Evolutionary conservation across 2,329 filamentous ascomycete species (phyloP), one percentile per base, ranked within the genome.

Genomic region (Colletotrichum spinosum): DNA sequence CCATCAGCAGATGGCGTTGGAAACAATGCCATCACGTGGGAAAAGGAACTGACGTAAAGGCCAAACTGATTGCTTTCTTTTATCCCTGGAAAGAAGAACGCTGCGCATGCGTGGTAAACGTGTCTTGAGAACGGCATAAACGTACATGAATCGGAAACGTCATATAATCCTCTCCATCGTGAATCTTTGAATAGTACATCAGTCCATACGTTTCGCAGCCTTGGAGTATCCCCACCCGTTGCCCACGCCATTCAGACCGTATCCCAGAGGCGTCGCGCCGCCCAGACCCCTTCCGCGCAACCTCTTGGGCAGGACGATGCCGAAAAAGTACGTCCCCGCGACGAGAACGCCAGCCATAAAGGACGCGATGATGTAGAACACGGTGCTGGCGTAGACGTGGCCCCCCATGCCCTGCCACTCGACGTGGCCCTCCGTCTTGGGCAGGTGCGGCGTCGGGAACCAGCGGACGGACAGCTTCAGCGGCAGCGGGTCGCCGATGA

Each of bases 401-500:
- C 87, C 86, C 13, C 88, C 87, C 77, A 90, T 83, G 4, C 88
- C 88, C 65, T 85, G 82, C 88, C 88, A 90, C 76, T 89, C 86
- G 6, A 90, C 86, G 67, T 80, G 82, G 10, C 88, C 88, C 75
- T 89, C 88, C n/a, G 83, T 87, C 75, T 85, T 86, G 68, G 92
- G 92, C 69, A 95, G 81, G 42, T 84, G 82, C 1, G 92, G 90
- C 33, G 87, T 91, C 1, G 91, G 91, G 76, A 95, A 96, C 96
- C 96, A 98, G 49, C 93, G 84, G 12, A 98, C 90, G 45, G 88
- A 91, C 72, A 98, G 92, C 49, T 83, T 85, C 70, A 98, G 82
- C 0, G 92, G 90, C 62, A 98, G 77, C 6, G 91, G 87, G 77
- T 98, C 94, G 11, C 95, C 94, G 69, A 97, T 97, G 38, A 97